Percentiles rank a stretch among this genome's conserved stretches.
phyloP scores from a whole-genome alignment of 2,329 filamentous ascomycete species.

The Pezicula rhizophila region DNA sequence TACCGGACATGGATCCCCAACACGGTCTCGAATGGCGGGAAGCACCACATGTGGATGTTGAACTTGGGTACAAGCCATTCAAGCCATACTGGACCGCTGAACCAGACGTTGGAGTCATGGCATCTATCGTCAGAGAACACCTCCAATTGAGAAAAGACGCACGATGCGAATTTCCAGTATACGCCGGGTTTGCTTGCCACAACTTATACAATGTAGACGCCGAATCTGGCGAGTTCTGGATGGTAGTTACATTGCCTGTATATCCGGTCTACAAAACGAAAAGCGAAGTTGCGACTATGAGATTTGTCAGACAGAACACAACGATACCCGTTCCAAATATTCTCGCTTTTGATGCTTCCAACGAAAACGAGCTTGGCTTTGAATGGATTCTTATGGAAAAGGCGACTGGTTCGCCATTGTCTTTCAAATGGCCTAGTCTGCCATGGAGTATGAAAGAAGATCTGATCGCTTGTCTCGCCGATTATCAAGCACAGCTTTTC shows the following conservation, averaged over 20 bases:
- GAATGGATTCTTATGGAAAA: conserved; percentile 36
- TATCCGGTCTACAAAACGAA: conserved; percentile 31
- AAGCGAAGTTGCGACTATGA: conserved; percentile 34
- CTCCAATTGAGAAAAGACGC: conserved; percentile 13
- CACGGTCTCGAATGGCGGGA: no score
- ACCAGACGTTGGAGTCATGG: conserved; percentile 20
- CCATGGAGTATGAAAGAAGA: conserved; percentile 26
- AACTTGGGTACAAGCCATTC: no score
- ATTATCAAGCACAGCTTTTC: conserved; percentile 26
- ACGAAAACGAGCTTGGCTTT: conserved; percentile 30
- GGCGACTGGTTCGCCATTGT: conserved; percentile 14
- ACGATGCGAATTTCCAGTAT: conserved; percentile 19
- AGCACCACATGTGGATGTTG: no score
- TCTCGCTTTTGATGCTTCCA: conserved; percentile 27
- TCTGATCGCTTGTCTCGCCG: conserved; percentile 26
- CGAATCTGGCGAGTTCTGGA: conserved; percentile 20
- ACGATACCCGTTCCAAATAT: conserved; percentile 29
- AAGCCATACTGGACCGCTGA: conserved; percentile 22
- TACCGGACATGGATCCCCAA: no score
- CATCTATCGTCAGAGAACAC: conserved; percentile 19
- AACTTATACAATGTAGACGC: conserved; percentile 26
- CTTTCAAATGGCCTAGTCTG: conserved; percentile 28
- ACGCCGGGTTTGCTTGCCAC: conserved; percentile 24
- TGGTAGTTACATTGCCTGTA: conserved; percentile 32
- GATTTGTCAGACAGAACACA: conserved; percentile 26